These are phyloP conservation scores for Geranomyces michiganensis DNA, from an alignment of 192 early-diverging fungal species.

Conservation along the genomic window DNA sequence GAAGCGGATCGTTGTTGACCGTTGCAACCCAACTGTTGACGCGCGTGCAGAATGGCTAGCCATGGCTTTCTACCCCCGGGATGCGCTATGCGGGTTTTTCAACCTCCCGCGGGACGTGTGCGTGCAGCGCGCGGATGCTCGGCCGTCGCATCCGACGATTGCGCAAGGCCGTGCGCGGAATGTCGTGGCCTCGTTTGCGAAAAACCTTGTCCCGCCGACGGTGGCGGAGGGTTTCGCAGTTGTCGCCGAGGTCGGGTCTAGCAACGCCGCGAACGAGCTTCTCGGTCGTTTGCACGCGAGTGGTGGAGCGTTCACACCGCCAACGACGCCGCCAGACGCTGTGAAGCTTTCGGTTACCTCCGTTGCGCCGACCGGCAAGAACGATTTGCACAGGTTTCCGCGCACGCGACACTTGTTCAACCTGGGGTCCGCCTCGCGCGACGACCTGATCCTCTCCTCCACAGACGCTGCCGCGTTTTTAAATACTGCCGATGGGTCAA, in stretches of 20 bases:
- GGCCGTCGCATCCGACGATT: conserved; percentile 45
- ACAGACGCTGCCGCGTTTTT: conserved; percentile 28
- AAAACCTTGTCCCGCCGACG: conserved; percentile 15
- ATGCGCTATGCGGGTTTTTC: conserved; percentile 37
- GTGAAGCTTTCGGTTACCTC: too few species aligned
- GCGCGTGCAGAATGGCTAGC: conserved; percentile 33
- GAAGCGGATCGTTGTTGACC: conserved; percentile 37
- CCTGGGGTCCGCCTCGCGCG: conserved; percentile 41
- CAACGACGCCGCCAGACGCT: too few species aligned
- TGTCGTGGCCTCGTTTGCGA: conserved; percentile 31
- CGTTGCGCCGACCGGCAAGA: too few species aligned
- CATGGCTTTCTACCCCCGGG: conserved; percentile 21
- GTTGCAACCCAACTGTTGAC: conserved; percentile 43
- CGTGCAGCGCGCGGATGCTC: conserved; percentile 24
- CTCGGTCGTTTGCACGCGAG: neutral
- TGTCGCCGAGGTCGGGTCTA: neutral
- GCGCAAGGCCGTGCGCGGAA: conserved; percentile 23
- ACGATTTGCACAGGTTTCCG: conserved; percentile 44
- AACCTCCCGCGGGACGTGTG: conserved; percentile 32
- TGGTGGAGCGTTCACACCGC: too few species aligned
- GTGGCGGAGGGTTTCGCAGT: conserved; percentile 27
- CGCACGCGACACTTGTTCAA: conserved; percentile 49
- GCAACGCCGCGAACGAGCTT: conserved; percentile 4
- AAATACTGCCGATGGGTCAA: conserved; percentile 2
- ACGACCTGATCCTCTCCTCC: conserved; percentile 45